Conservation (phyloP, 2,329 filamentous ascomycete genomes). For the Pezizomycotina sp. region DNA sequence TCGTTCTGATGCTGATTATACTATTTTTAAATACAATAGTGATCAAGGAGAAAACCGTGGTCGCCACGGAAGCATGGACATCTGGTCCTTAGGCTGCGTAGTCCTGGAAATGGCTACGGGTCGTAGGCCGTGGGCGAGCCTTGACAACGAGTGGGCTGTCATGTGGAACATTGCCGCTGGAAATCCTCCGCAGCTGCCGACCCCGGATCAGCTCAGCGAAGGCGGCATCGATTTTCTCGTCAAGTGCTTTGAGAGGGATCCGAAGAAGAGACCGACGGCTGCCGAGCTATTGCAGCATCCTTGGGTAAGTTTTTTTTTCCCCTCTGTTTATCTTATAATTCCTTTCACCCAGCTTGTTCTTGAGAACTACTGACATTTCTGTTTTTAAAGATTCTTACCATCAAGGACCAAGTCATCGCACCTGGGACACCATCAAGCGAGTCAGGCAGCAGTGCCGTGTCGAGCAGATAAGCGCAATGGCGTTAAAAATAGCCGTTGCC, state of each 20-base stretch:
- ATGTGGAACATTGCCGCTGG: slow-evolving; percentile 99
- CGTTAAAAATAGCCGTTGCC: background rate
- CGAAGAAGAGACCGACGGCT: slow-evolving; percentile 59
- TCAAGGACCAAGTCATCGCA: slow-evolving; percentile 23
- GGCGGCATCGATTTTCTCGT: slow-evolving; percentile 75
- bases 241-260: slow-evolving; percentile 74
- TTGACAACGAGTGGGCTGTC: slow-evolving; percentile 98
- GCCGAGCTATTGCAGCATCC: slow-evolving; percentile 85
- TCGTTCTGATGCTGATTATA: too few relatives aligned
- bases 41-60: slow-evolving; percentile 71
- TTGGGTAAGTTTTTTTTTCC: slow-evolving; percentile 42
- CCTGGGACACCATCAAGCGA: slow-evolving; percentile 15
- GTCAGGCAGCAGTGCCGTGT: background rate
- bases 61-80: slow-evolving; percentile 72
- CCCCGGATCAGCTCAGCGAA: slow-evolving; percentile 64
- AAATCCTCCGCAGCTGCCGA: slow-evolving; percentile 73
- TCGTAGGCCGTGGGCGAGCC: slow-evolving; percentile 77
- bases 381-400: slow-evolving; percentile 20
- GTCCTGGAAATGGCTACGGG: slow-evolving; percentile 96
- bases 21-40: slow-evolving; percentile 34
- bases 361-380: background rate
- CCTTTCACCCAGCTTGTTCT: background rate
- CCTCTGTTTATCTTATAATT: background rate
- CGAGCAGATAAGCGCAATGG: background rate
- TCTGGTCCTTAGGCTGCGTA: slow-evolving; percentile 94